Conservation (phyloP, 1,284 basidiomycete genomes). For the Ceratobasidium sp. region DNA sequence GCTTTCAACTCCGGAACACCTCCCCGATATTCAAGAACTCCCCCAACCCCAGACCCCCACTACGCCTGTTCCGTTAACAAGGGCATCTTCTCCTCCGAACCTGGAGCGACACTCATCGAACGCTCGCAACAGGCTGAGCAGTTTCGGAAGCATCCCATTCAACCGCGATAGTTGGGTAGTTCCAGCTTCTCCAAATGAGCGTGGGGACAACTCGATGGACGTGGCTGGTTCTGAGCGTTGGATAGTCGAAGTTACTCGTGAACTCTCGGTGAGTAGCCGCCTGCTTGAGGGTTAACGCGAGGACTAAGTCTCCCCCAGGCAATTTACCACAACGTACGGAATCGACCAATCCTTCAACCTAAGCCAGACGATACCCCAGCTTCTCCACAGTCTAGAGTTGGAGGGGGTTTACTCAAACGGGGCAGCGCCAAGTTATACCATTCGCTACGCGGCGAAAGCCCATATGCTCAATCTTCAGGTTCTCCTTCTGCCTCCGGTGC, state of each 20-base stretch:
- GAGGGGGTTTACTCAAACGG: slow-evolving; percentile 27
- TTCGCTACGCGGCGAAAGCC: slow-evolving; percentile 41
- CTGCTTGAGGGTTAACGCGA: neutral
- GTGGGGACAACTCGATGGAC: slow-evolving; percentile 4
- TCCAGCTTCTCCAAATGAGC: slow-evolving; percentile 3
- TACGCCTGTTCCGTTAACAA: neutral
- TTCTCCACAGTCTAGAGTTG: slow-evolving; percentile 21
- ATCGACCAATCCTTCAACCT: slow-evolving; percentile 33
- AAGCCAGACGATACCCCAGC: slow-evolving; percentile 21
- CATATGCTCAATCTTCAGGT: slow-evolving; percentile 34
- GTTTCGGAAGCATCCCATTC: slow-evolving; percentile 25
- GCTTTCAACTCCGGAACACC: slow-evolving; percentile 11
- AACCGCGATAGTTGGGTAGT: slow-evolving; percentile 40
- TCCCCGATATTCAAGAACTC: slow-evolving; percentile 39
- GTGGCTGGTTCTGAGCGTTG: slow-evolving; percentile 12
- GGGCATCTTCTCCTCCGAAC: slow-evolving; percentile 24
- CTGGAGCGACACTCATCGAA: slow-evolving; percentile 4
- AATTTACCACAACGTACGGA: slow-evolving; percentile 36
- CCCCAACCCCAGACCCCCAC: slow-evolving; percentile 2
- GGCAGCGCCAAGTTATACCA: slow-evolving; percentile 36
- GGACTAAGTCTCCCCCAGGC: neutral
- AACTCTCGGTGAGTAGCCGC: slow-evolving; percentile 23
- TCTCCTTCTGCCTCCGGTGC: slow-evolving; percentile 41
- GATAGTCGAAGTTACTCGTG: slow-evolving; percentile 20
- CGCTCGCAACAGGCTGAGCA: slow-evolving; percentile 24